A percentile compares a stretch with the other conserved stretches of the same genome.
Evolutionary conservation across 1,284 basidiomycete species (phyloP).

Genomic region (Apiotrichum siamense): DNA sequence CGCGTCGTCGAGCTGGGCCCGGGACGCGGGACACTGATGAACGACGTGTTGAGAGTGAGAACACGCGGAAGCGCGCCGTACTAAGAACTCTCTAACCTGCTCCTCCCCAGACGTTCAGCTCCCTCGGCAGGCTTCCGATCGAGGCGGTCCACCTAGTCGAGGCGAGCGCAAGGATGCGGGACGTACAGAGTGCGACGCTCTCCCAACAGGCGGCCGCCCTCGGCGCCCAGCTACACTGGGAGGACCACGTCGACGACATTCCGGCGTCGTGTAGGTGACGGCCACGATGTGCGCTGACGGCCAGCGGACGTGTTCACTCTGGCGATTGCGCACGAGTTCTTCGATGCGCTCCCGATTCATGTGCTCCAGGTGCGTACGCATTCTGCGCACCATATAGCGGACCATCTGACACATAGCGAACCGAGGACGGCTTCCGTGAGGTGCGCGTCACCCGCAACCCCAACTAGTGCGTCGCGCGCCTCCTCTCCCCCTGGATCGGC

Average conservation of each 20-base stretch:
- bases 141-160: constrained; percentile 71
- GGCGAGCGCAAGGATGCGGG: constrained; percentile 63
- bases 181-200: constrained; percentile 61
- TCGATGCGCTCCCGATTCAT: constrained; percentile 92
- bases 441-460: constrained; percentile 62
- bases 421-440: constrained; percentile 76
- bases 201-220: constrained; percentile 19
- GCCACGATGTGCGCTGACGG: not conserved
- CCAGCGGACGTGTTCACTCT: constrained; percentile 65
- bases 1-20: constrained; percentile 90
- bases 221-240: constrained; percentile 59
- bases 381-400: not conserved
- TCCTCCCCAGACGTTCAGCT: constrained; percentile 40
- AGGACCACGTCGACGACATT: constrained; percentile 66
- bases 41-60: constrained; percentile 80
- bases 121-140: constrained; percentile 40
- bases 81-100: too few species aligned
- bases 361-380: constrained; percentile 63
- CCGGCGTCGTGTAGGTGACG: constrained; percentile 41
- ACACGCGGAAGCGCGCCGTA: too few species aligned
- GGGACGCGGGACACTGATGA: constrained; percentile 85
- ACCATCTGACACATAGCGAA: constrained; percentile 59
- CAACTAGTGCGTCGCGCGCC: constrained; percentile 9
- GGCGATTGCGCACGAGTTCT: constrained; percentile 93
- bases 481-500: not conserved